A percentile compares a stretch with the other conserved stretches of the same genome.
These are phyloP conservation scores for Ophiostoma ips DNA, from an alignment of 2,329 filamentous ascomycete genomes.

Conservation along the genomic window DNA sequence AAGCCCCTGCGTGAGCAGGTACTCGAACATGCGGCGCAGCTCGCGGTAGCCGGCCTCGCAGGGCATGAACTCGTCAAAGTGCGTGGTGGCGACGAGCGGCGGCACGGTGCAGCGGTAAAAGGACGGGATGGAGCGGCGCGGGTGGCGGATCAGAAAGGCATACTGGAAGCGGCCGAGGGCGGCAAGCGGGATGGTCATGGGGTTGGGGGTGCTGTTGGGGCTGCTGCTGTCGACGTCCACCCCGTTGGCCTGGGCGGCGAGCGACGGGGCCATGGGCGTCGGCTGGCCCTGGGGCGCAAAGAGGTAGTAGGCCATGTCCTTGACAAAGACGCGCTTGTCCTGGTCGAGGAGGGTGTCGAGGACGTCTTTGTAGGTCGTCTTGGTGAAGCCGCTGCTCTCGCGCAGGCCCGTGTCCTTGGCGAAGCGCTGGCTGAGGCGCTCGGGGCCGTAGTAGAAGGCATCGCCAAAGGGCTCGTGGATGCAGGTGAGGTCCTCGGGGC, in stretches of 20 bases:
- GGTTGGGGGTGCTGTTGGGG: conserved; percentile 51
- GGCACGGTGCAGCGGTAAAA: conserved; percentile 92
- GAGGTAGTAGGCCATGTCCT: conserved; percentile 92
- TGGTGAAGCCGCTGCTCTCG: conserved; percentile 48
- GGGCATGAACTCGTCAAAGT: conserved; percentile 76
- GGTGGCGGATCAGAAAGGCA: conserved; percentile 92
- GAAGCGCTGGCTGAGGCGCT: conserved; percentile 69
- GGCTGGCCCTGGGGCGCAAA: conserved; percentile 58
- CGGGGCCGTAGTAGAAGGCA: conserved; percentile 90
- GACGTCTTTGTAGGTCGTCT: conserved; percentile 63
- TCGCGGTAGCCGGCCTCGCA: conserved; percentile 84
- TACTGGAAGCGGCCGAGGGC: conserved; percentile 76
- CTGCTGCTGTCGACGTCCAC: conserved; percentile 13
- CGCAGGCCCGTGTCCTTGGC: conserved; percentile 47
- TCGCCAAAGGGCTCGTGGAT: conserved; percentile 95
- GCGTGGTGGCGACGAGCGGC: conserved; percentile 67
- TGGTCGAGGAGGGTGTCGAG: conserved; percentile 62
- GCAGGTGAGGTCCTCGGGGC: conserved; percentile 64
- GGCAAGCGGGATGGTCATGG: conserved; percentile 66
- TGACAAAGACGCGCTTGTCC: conserved; percentile 74
- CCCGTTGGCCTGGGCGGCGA: conserved; percentile 31
- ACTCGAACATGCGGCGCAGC: conserved; percentile 77
- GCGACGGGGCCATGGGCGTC: conserved; percentile 63
- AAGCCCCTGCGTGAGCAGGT: conserved; percentile 52
- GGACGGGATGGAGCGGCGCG: conserved; percentile 78